These are phyloP conservation scores for Gnomoniopsis smithogilvyi DNA, from an alignment of 2,329 filamentous ascomycete genomes.

Conservation along the genomic window DNA sequence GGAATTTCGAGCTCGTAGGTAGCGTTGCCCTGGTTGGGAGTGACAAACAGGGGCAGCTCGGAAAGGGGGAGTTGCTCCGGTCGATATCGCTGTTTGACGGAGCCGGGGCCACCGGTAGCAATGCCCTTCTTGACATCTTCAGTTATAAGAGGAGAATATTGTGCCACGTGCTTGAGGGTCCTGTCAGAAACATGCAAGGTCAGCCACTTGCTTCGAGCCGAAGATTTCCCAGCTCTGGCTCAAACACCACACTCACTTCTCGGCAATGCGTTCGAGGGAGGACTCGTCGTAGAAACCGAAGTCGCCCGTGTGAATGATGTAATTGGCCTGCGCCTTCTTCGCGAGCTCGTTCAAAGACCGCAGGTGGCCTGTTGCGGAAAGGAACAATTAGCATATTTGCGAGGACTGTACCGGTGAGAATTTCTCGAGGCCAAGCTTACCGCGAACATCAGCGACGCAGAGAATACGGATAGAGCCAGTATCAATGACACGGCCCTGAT, in stretches of 20 bases:
- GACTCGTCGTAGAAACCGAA: conserved; percentile 99
- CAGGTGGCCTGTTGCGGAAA: conserved; percentile 72
- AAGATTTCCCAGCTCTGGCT: conserved; percentile 3
- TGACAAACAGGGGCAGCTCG: conserved; percentile 81
- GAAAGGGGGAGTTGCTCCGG: conserved; percentile 85
- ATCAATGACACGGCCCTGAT: conserved; percentile 65
- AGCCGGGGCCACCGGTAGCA: conserved; percentile 62
- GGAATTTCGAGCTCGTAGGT: conserved; percentile 90
- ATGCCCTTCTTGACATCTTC: conserved; percentile 71
- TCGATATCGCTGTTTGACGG: conserved; percentile 82
- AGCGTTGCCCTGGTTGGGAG: conserved; percentile 49
- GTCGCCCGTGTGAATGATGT: conserved; percentile 98
- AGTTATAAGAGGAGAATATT: conserved; percentile 92
- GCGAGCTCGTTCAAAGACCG: conserved; percentile 95
- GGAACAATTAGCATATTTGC: conserved; percentile 12
- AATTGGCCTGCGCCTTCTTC: conserved; percentile 89
- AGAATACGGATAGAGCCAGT: conserved; percentile 64
- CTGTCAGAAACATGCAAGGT: conserved; percentile 41
- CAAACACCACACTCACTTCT: conserved; percentile 67
- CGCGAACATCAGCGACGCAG: conserved; percentile 71
- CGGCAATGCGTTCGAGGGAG: conserved; percentile 93
- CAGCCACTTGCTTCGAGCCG: conserved; percentile 11
- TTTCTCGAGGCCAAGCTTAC: conserved; percentile 36
- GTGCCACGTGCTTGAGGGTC: conserved; percentile 95
- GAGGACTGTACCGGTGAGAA: neutral